Percentiles rank a stretch among this genome's conserved stretches.
phyloP scores from a whole-genome alignment of 2,329 filamentous ascomycete species.

The Colletotrichum costaricense region DNA sequence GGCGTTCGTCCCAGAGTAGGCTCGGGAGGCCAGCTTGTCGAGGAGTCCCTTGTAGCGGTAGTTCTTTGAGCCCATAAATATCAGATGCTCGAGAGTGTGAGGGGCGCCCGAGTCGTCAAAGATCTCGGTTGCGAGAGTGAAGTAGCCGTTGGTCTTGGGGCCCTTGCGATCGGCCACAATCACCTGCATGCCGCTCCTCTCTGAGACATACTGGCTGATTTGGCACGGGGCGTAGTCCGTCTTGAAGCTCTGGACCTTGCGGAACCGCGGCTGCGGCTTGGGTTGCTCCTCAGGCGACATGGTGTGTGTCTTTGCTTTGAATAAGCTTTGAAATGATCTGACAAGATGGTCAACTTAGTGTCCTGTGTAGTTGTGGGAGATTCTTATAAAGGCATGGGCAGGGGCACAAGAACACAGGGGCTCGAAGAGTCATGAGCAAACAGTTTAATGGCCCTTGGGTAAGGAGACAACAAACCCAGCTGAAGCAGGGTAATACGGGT shows the following conservation, averaged over 20 bases:
- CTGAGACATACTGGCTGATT: constrained; percentile 96
- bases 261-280: constrained; percentile 73
- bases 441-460: neutral
- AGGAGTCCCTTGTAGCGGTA: constrained; percentile 96
- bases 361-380: neutral
- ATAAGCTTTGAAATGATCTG: neutral
- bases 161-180: constrained; percentile 92
- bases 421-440: neutral
- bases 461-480: neutral
- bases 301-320: constrained; percentile 40
- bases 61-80: constrained; percentile 92
- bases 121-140: constrained; percentile 95
- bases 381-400: neutral
- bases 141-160: constrained; percentile 95
- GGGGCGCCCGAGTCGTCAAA: constrained; percentile 96
- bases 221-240: constrained; percentile 89
- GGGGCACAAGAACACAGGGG: neutral
- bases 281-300: constrained; percentile 65
- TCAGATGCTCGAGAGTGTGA: constrained; percentile 84
- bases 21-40: constrained; percentile 91
- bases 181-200: constrained; percentile 93
- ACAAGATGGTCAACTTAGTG: neutral
- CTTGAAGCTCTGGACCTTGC: constrained; percentile 85
- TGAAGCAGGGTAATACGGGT: neutral
- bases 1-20: constrained; percentile 94